Evolutionary conservation across 768 basidiomycete genomes (phyloP), one percentile per base, ranked within the genome.

Genomic region (Xerocomus brunneocitrinus): DNA sequence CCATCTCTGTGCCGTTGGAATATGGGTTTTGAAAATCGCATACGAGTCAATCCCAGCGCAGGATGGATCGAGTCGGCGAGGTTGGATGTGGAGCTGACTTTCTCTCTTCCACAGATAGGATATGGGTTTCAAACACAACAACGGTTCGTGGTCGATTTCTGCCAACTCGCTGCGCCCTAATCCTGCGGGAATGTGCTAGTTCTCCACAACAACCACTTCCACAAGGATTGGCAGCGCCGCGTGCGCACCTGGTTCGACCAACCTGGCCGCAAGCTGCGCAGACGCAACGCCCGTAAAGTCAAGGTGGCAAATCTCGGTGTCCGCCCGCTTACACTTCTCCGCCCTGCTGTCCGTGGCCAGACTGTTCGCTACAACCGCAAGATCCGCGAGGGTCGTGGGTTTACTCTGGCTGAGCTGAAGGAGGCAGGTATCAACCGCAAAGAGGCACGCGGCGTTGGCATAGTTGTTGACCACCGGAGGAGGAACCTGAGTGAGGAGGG

Each of bases 161-260:
- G 71, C 73, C 63, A 67, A 9, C 16, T 47, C 25, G 0, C 19
- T 34, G 34, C n/a, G 5, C 27, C 39, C 61, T 64, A 44, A 67
- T 51, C 25, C 25, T 40, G 19, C 31, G 32, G 31, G 9, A 19
- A 31, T 55, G 31, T 58, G 45, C 54, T 44, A 89, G 91, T 90
- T 78, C 90, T 95, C 73, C 93, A 84, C 77, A 81, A 74, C 65
- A 94, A 94, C 76, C 93, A 97, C 73, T 94, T 94, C 83, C 91
- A 85, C 79, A 98, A 98, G 85, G 95, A 98, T 73, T 98, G 95
- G 95, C 95, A 98, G 75, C 82, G 86, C 68, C 89, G 88, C 61
- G 93, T 95, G 65, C 87, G 87, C 74, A 95, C 92, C 69, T 94
- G 95, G 95, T 98, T 98, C 73, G 90, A 98, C 80, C 97, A 99